phyloP scores from a whole-genome alignment of 768 basidiomycete genomes.

The Amanita muscaria region DNA sequence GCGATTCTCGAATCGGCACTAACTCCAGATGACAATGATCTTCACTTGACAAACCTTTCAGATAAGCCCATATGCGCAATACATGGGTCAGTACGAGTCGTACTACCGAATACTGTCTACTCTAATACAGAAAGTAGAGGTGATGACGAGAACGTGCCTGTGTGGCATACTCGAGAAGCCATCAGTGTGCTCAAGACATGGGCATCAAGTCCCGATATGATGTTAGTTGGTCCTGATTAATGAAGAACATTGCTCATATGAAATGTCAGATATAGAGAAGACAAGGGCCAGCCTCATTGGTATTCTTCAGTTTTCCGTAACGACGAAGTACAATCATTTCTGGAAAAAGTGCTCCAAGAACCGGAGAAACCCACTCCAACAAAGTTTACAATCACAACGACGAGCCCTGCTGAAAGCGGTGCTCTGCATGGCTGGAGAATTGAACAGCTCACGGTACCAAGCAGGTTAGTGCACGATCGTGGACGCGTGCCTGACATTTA shows the following conservation, averaged over 20 bases:
- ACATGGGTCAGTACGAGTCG: slow-evolving; percentile 51
- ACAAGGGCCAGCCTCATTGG: slow-evolving; percentile 59
- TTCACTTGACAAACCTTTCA: slow-evolving; percentile 72
- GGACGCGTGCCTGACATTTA: background rate
- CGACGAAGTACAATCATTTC: slow-evolving; percentile 43
- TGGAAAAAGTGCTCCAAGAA: slow-evolving; percentile 26
- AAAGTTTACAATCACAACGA: slow-evolving; percentile 65
- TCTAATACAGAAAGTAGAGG: slow-evolving; percentile 35
- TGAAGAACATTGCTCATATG: background rate
- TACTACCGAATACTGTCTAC: slow-evolving; percentile 2
- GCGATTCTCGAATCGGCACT: slow-evolving; percentile 68
- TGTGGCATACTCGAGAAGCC: slow-evolving; percentile 72
- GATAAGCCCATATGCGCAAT: slow-evolving; percentile 64
- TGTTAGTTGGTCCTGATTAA: background rate
- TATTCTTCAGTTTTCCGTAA: slow-evolving; percentile 53
- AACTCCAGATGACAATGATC: slow-evolving; percentile 80
- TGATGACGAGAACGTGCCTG: slow-evolving; percentile 79
- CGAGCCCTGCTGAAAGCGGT: slow-evolving; percentile 60
- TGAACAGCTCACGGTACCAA: slow-evolving; percentile 48
- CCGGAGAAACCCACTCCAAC: slow-evolving; percentile 11
- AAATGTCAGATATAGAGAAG: slow-evolving; percentile 47
- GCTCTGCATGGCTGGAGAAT: slow-evolving; percentile 66
- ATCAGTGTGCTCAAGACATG: slow-evolving; percentile 51
- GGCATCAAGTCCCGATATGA: slow-evolving; percentile 41
- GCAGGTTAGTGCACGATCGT: slow-evolving; percentile 42